These are phyloP conservation scores for Curvularia spicifera DNA, from an alignment of 2,329 filamentous ascomycete genomes.

Conservation along the genomic window DNA sequence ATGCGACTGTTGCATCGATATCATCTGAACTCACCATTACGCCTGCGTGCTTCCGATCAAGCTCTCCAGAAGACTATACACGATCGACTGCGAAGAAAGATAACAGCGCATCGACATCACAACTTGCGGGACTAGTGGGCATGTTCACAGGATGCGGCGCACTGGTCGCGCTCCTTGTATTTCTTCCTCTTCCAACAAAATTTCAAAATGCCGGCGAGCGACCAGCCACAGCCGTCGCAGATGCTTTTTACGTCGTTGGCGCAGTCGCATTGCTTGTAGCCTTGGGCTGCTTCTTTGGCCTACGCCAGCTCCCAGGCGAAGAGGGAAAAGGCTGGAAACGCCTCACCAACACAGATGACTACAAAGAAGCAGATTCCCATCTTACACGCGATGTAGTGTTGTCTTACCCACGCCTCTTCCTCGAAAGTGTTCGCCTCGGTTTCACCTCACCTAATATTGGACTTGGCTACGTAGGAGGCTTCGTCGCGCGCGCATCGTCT, in stretches of 20 bases:
- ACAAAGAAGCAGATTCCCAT: conserved; percentile 27
- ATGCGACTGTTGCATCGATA: conserved; percentile 70
- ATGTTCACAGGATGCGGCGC: conserved; percentile 92
- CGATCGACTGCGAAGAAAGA: conserved; percentile 26
- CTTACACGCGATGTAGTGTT: conserved; percentile 62
- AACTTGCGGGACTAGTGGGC: conserved; percentile 87
- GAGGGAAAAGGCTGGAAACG: conserved; percentile 73
- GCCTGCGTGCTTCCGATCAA: conserved; percentile 59
- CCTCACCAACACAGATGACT: conserved; percentile 39
- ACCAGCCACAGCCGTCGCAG: conserved; percentile 74
- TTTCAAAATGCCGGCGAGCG: conserved; percentile 78
- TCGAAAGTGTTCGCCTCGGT: conserved; percentile 62
- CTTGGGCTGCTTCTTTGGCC: conserved; percentile 76
- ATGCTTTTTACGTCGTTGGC: conserved; percentile 89
- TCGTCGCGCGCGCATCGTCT: conserved; percentile 91
- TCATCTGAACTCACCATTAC: conserved; percentile 79
- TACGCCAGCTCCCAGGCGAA: conserved; percentile 73
- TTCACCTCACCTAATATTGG: conserved; percentile 79
- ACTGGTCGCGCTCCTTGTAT: conserved; percentile 78
- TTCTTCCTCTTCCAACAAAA: conserved; percentile 83
- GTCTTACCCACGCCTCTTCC: conserved; percentile 58
- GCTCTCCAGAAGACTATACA: conserved; percentile 25
- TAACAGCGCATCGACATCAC: conserved; percentile 57
- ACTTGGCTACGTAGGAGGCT: conserved; percentile 89
- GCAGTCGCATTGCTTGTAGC: conserved; percentile 74